These are phyloP conservation scores for Cytospora leucostoma DNA, from an alignment of 2,329 filamentous ascomycete genomes.

Conservation along the genomic window DNA sequence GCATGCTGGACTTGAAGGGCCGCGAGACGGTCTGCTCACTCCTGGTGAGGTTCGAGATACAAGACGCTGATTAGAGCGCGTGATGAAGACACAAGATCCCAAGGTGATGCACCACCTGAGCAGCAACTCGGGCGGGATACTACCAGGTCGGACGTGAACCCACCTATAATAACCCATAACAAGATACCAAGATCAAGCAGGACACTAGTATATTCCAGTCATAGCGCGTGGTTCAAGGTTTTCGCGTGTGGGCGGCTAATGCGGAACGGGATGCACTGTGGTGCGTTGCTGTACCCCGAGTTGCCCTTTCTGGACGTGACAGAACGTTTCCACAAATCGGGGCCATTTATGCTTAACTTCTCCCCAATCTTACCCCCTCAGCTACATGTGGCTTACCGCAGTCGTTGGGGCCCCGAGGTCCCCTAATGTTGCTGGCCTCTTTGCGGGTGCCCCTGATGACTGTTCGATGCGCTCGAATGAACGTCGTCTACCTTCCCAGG, in stretches of 20 bases:
- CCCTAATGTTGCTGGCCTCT: background rate
- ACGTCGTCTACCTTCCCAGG: background rate
- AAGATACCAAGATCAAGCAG: background rate
- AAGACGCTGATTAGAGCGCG: conserved; percentile 36
- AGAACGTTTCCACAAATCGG: conserved; percentile 24
- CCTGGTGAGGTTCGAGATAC: conserved; percentile 61
- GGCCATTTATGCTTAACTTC: background rate
- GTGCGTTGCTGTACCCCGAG: background rate
- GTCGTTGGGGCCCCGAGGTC: conserved; percentile 1
- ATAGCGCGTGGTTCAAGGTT: background rate
- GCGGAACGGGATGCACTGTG: background rate
- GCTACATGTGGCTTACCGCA: background rate
- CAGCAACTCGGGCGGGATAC: background rate
- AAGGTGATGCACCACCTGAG: background rate
- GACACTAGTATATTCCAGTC: background rate
- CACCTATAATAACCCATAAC: background rate
- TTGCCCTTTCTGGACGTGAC: conserved; percentile 11
- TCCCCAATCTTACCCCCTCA: background rate
- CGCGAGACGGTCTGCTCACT: conserved; percentile 64
- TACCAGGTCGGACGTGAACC: background rate
- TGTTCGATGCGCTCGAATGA: conserved; percentile 18
- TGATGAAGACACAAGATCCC: background rate
- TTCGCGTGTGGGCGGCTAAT: background rate
- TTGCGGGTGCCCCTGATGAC: background rate
- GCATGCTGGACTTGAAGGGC: conserved; percentile 66